These are phyloP conservation scores for Penicillium concentricum DNA, from an alignment of 2,329 filamentous ascomycete genomes.

Conservation along the genomic window DNA sequence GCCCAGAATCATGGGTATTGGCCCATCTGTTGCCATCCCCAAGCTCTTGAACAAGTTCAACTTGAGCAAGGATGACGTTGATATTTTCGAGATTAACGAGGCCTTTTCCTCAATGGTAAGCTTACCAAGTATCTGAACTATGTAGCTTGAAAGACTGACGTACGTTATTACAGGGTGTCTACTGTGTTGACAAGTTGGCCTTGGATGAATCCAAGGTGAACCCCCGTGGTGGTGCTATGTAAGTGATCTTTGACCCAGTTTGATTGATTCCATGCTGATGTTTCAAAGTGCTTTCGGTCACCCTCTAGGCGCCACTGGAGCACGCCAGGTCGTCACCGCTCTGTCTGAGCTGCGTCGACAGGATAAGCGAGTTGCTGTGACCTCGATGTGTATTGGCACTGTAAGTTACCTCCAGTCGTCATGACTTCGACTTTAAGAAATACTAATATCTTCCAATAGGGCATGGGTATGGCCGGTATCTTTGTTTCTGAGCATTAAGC, in stretches of 20 bases:
- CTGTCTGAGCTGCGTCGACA: slow-evolving; percentile 81
- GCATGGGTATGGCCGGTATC: slow-evolving; percentile 79
- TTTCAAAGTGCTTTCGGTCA: slow-evolving; percentile 72
- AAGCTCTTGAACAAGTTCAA: slow-evolving; percentile 81
- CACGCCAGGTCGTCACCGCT: slow-evolving; percentile 83
- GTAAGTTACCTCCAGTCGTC: slow-evolving; percentile 51
- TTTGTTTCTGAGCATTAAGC: slow-evolving; percentile 79
- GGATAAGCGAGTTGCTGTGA: slow-evolving; percentile 77
- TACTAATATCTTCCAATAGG: slow-evolving; percentile 25
- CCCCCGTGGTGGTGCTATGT: slow-evolving; percentile 87
- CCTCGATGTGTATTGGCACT: slow-evolving; percentile 91
- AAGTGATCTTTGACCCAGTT: slow-evolving; percentile 17
- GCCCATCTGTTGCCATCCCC: slow-evolving; percentile 88
- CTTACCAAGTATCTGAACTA: background rate
- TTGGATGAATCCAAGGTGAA: slow-evolving; percentile 83
- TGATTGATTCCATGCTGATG: slow-evolving; percentile 8
- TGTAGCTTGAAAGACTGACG: background rate
- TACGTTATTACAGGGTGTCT: slow-evolving; percentile 67
- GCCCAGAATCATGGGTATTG: slow-evolving; percentile 88
- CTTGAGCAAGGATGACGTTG: slow-evolving; percentile 52
- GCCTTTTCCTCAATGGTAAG: slow-evolving; percentile 70
- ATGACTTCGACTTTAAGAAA: background rate
- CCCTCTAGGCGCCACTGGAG: slow-evolving; percentile 85
- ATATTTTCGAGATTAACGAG: slow-evolving; percentile 66
- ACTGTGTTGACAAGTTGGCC: slow-evolving; percentile 80